Base-by-base conservation (phyloP, 208 protist species). In the Leishmania lainsoni region DNA sequence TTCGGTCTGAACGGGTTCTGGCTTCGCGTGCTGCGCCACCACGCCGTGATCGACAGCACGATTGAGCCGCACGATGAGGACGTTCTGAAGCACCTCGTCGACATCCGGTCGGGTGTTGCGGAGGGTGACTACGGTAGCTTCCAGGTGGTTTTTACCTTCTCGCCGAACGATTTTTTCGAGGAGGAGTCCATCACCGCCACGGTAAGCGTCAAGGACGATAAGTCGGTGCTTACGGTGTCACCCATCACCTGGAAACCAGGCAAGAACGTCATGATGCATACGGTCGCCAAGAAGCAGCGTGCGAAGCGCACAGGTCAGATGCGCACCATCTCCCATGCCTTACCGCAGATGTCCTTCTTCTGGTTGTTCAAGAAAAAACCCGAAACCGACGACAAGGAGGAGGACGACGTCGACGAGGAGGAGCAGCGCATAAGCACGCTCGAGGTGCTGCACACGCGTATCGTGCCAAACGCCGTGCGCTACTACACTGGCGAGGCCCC, bases 401-500 rank as follows among this genome's bases (percentile, higher is more conserved):
- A 85, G 26, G 75, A 90, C 12, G 90, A 91, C 52, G 86, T 79
- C 52, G 81, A 88, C 29, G 89, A 84, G 56, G 87, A 95, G 75
- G 84, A 90, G 74, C 80, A 89, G 71, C 74, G 84, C 61, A 76
- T 90, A 17, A 79, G 75, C 59, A 79, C 90, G 52, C 76, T 92
- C 51, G 87, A 90, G 79, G 81, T 93, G 52, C 81, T 97, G 42
- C 89, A 94, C 86, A 88, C 86, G 63, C 85, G 80, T 77, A 89
- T 97, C 70, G 89, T 97, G 65, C 94, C 94, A 5, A 83, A 86
- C 72, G 94, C 94, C 8, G 92, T 96, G 48, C 81, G 91, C 66
- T 93, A 91, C 88, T 97, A 96, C 91, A 97, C 94, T 20, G 93
- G 93, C 76, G 93, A 97, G 87, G 94, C 94, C 32, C 89, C 89